Evolutionary conservation across 1,284 basidiomycete species (phyloP).

Genomic region (Cutaneotrichosporon curvatum): DNA sequence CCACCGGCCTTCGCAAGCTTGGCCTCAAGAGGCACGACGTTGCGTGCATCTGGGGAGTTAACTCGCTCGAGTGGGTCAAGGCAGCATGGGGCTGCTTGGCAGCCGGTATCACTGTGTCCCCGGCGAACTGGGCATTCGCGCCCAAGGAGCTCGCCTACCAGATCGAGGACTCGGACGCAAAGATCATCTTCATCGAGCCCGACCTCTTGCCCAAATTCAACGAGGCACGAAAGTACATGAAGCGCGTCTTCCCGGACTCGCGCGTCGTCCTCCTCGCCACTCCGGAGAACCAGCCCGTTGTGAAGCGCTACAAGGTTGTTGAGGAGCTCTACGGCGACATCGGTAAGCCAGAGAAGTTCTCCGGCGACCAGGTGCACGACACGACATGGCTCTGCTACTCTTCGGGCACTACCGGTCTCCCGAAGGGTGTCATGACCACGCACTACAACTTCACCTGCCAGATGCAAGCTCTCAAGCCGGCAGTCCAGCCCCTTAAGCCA

Average conservation of each 20-base stretch:
- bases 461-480: slow-evolving; percentile 9
- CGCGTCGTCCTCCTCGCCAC: slow-evolving; percentile 9
- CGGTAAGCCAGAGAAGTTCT: slow-evolving; percentile 9
- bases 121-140: slow-evolving; percentile 38
- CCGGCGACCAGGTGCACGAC: slow-evolving; percentile 12
- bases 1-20: slow-evolving; percentile 49
- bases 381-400: slow-evolving; percentile 54
- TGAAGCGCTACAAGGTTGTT: slow-evolving; percentile 12
- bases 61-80: slow-evolving; percentile 59
- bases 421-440: slow-evolving; percentile 52
- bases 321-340: slow-evolving; percentile 7
- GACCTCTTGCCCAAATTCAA: slow-evolving; percentile 47
- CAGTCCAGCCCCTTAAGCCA: slow-evolving; percentile 9
- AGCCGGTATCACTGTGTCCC: slow-evolving; percentile 30
- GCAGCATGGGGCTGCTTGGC: slow-evolving; percentile 53
- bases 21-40: slow-evolving; percentile 32
- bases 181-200: slow-evolving; percentile 54
- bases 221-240: slow-evolving; percentile 19
- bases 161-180: slow-evolving; percentile 52
- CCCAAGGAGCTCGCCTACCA: slow-evolving; percentile 42
- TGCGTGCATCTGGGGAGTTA: slow-evolving; percentile 45
- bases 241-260: slow-evolving; percentile 7
- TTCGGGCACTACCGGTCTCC: slow-evolving; percentile 54
- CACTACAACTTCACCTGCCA: slow-evolving; percentile 57
- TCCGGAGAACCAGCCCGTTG: slow-evolving; percentile 3